These are phyloP conservation scores for Cercophora newfieldiana DNA, from an alignment of 495 filamentous ascomycete species.

Conservation along the genomic window DNA sequence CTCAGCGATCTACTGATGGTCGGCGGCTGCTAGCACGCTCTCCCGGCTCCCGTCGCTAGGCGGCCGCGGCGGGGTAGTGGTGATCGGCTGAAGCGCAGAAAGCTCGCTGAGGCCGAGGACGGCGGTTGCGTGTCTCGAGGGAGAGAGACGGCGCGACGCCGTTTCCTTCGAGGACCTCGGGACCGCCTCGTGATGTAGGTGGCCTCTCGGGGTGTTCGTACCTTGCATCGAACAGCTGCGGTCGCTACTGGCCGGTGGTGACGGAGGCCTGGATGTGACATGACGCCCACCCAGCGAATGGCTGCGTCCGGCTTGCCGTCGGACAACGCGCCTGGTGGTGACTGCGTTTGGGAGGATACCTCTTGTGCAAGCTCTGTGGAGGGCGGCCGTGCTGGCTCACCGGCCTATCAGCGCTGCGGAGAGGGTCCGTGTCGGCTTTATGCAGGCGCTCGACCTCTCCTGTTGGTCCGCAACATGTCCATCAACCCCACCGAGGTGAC, in stretches of 20 bases:
- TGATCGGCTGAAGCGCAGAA: constrained; percentile 11
- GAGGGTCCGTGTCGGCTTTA: constrained; percentile 27
- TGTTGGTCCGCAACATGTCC: constrained; percentile 24
- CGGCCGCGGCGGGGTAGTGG: neutral
- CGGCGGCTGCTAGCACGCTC: constrained; percentile 16
- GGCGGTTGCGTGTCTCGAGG: constrained; percentile 1
- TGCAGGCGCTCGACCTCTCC: constrained; percentile 30
- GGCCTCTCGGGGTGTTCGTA: constrained; percentile 32
- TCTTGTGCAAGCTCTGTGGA: constrained; percentile 33
- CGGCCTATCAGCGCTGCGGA: constrained; percentile 32
- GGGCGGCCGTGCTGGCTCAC: constrained; percentile 22
- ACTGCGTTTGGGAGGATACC: constrained; percentile 15
- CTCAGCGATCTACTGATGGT: constrained; percentile 19
- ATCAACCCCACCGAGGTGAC: constrained; percentile 15
- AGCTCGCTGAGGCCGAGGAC: constrained; percentile 1
- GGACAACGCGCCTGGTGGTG: constrained; percentile 27
- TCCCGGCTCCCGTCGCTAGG: constrained; percentile 1
- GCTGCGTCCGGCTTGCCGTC: constrained; percentile 31
- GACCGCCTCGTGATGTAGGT: constrained; percentile 27
- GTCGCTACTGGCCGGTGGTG: constrained; percentile 25
- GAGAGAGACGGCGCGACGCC: constrained; percentile 23
- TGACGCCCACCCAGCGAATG: constrained; percentile 33
- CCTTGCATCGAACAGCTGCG: constrained; percentile 32
- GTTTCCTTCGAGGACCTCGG: constrained; percentile 8
- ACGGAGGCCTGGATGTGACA: constrained; percentile 26